Evolutionary conservation across 305 asterid species (phyloP).

Genomic region (Solanum chacoense): DNA sequence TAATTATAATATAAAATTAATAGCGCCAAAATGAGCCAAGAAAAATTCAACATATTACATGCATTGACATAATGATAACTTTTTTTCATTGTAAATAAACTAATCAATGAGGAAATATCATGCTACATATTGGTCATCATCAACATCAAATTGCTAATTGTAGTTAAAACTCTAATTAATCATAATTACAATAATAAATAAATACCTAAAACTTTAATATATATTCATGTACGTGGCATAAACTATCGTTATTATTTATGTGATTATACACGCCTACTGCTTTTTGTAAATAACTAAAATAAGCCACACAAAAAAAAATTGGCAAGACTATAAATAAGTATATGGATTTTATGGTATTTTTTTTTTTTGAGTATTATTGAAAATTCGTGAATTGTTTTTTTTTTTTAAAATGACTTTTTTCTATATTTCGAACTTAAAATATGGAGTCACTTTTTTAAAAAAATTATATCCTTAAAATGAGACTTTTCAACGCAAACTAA

Average conservation of each 20-base stretch:
- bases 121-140: constrained; percentile 8
- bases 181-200: neutral
- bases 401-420: neutral
- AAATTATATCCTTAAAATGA: neutral
- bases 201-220: neutral
- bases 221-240: neutral
- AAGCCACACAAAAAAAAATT: neutral
- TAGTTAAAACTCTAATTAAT: neutral
- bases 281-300: neutral
- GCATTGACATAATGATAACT: neutral
- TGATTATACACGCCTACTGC: neutral
- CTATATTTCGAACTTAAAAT: neutral
- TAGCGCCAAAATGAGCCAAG: constrained; percentile 2
- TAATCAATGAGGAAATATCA: constrained; percentile 13
- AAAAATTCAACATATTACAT: neutral
- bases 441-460: neutral
- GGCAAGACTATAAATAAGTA: neutral
- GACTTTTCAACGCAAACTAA: neutral
- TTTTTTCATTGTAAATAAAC: neutral
- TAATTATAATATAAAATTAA: constrained; percentile 4
- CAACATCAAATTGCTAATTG: neutral
- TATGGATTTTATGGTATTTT: neutral
- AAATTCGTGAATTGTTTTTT: neutral
- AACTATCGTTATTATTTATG: neutral
- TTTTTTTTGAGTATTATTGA: neutral